Conservation (phyloP, 2,329 filamentous ascomycete genomes). For the Elsinoe perseae region DNA sequence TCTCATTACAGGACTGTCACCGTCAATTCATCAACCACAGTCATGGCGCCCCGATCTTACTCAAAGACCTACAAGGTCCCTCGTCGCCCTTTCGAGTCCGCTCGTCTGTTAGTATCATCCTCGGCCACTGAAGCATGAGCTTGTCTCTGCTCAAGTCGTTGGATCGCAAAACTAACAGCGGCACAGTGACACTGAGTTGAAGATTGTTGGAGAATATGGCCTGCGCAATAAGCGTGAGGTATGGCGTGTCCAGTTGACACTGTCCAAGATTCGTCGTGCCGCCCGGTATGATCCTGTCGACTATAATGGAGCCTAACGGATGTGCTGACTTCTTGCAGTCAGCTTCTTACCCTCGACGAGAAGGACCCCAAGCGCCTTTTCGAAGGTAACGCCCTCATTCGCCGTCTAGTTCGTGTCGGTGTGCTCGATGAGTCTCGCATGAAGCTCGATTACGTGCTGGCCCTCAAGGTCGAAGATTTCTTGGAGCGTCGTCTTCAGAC, state of each 20-base stretch:
- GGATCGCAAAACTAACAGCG: slow-evolving; percentile 63
- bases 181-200: slow-evolving; percentile 93
- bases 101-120: slow-evolving; percentile 94
- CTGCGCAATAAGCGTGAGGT: slow-evolving; percentile 99
- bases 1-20: not conserved
- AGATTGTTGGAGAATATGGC: slow-evolving; percentile 99
- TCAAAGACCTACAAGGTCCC: slow-evolving; percentile 99
- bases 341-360: slow-evolving; percentile 99
- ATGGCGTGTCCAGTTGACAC: slow-evolving; percentile 98
- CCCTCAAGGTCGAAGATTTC: slow-evolving; percentile 99
- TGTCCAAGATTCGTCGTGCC: slow-evolving; percentile 99
- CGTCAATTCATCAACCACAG: slow-evolving; percentile 28
- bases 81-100: slow-evolving; percentile 96
- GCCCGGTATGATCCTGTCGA: slow-evolving; percentile 64
- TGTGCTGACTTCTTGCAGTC: slow-evolving; percentile 52
- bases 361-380: slow-evolving; percentile 99
- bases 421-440: slow-evolving; percentile 99
- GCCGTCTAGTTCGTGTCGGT: slow-evolving; percentile 98
- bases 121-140: slow-evolving; percentile 93
- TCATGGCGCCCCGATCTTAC: slow-evolving; percentile 59
- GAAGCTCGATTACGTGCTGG: slow-evolving; percentile 99
- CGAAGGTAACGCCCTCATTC: slow-evolving; percentile 99
- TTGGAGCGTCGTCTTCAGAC: slow-evolving; percentile 99
- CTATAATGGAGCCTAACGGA: slow-evolving; percentile 20
- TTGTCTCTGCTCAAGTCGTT: slow-evolving; percentile 95